phyloP scores from a whole-genome alignment of 2,329 filamentous ascomycete genomes.

The Ascochyta koolunga region DNA sequence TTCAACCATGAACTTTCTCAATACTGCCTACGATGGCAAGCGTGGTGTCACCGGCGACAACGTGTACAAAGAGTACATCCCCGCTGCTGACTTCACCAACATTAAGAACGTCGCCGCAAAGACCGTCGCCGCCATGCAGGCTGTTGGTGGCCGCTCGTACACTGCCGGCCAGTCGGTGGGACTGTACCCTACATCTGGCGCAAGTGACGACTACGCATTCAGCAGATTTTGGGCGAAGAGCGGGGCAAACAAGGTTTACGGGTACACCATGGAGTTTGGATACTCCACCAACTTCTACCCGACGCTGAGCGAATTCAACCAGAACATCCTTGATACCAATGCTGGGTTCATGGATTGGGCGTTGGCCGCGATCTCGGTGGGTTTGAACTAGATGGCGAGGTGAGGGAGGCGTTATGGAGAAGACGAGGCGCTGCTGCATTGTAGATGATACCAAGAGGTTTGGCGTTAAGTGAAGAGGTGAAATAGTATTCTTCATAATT shows the following conservation, averaged over 20 bases:
- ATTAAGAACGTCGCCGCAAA: conserved; percentile 42
- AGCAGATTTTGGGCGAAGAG: conserved; percentile 44
- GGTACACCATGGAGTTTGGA: conserved; percentile 50
- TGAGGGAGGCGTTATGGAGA: conserved; percentile 2
- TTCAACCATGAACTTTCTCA: conserved; percentile 59
- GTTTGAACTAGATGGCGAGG: conserved; percentile 20
- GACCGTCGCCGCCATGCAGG: conserved; percentile 46
- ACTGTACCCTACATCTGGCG: conserved; percentile 47
- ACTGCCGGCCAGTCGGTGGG: conserved; percentile 42
- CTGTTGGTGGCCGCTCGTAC: conserved; percentile 47
- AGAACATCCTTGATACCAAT: conserved; percentile 50
- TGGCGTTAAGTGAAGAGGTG: not conserved
- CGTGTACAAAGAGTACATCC: conserved; percentile 59
- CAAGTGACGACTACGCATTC: conserved; percentile 49
- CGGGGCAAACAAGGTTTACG: conserved; percentile 49
- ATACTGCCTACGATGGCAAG: conserved; percentile 58
- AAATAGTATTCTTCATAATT: not conserved
- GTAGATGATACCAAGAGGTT: conserved; percentile 5
- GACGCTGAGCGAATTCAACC: conserved; percentile 48
- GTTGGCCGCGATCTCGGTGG: conserved; percentile 44
- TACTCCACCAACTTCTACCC: conserved; percentile 51
- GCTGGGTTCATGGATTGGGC: conserved; percentile 52
- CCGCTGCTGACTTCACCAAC: conserved; percentile 42
- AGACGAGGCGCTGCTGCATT: not conserved
- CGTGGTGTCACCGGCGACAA: conserved; percentile 57